Conservation (phyloP, 2,329 filamentous ascomycete species). For the Penicillium brevicompactum region DNA sequence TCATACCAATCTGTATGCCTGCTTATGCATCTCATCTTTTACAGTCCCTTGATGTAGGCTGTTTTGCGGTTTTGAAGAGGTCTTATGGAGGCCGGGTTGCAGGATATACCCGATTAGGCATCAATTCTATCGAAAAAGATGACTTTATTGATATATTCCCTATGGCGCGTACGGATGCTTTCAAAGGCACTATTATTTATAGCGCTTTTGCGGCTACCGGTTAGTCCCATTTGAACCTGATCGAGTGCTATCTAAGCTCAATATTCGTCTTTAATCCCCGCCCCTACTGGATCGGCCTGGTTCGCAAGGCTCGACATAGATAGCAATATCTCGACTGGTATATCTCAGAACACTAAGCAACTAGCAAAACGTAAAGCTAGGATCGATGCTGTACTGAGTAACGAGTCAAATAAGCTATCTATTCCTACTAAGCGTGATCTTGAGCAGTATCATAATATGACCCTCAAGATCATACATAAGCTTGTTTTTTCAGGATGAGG, state of each 20-base stretch:
- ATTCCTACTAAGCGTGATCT: slow-evolving; percentile 4
- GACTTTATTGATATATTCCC: neutral
- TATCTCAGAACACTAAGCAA: no score
- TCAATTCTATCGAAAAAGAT: no score
- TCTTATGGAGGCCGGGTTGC: no score
- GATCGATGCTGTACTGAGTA: neutral
- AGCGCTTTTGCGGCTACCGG: neutral
- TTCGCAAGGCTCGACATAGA: neutral
- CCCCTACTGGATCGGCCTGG: neutral
- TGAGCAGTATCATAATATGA: slow-evolving; percentile 3
- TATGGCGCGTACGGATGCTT: neutral
- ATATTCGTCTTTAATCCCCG: slow-evolving; percentile 6
- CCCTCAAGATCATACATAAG: slow-evolving; percentile 1
- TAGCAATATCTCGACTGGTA: slow-evolving; percentile 6
- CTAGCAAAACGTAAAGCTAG: neutral
- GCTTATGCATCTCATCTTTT: no score
- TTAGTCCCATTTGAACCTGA: neutral
- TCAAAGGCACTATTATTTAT: neutral
- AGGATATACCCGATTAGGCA: no score
- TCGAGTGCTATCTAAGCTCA: neutral
- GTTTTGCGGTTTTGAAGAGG: no score
- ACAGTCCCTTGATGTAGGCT: no score
- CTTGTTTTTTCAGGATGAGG: neutral
- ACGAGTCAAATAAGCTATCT: neutral
- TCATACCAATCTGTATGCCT: neutral